phyloP scores from a whole-genome alignment of 2,329 filamentous ascomycete genomes.

The Exophiala sp. region DNA sequence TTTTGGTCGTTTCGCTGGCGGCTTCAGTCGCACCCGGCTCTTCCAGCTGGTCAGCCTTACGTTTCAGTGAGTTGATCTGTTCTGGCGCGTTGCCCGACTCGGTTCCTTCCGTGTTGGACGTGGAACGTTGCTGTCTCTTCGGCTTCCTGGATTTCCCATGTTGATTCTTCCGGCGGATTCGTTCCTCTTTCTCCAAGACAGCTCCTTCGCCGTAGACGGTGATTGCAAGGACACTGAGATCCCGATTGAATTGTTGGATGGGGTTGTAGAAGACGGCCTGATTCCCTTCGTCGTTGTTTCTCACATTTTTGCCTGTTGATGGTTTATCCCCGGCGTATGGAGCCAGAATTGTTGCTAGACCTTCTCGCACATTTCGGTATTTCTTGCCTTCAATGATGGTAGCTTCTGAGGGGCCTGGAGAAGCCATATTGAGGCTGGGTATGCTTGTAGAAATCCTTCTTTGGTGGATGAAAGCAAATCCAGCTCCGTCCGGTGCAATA shows the following conservation, averaged over 20 bases:
- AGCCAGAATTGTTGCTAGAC: conserved; percentile 61
- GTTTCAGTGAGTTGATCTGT: conserved; percentile 23
- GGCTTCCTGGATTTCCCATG: conserved; percentile 35
- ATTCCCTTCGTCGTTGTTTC: conserved; percentile 56
- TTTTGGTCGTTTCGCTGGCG: conserved; percentile 8
- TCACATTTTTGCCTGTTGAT: conserved; percentile 32
- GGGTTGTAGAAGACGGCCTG: conserved; percentile 95
- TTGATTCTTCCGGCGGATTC: conserved; percentile 31
- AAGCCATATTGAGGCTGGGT: conserved; percentile 11
- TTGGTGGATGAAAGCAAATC: neutral
- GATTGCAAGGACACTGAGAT: conserved; percentile 87
- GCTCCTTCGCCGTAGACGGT: conserved; percentile 74
- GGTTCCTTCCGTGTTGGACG: neutral
- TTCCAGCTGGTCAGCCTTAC: conserved; percentile 30
- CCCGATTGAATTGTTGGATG: conserved; percentile 97
- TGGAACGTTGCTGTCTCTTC: conserved; percentile 34
- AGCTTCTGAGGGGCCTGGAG: conserved; percentile 1
- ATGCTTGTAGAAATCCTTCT: neutral
- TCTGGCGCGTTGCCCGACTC: conserved; percentile 3
- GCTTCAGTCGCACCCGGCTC: conserved; percentile 7
- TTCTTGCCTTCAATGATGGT: conserved; percentile 45
- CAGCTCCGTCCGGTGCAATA: neutral
- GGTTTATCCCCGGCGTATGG: conserved; percentile 45
- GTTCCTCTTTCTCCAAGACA: conserved; percentile 48
- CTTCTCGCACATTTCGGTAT: conserved; percentile 60